Evolutionary conservation across 2,329 filamentous ascomycete species (phyloP), one percentile per base, ranked within the genome.

Genomic region (Hymenoscyphus albidus): DNA sequence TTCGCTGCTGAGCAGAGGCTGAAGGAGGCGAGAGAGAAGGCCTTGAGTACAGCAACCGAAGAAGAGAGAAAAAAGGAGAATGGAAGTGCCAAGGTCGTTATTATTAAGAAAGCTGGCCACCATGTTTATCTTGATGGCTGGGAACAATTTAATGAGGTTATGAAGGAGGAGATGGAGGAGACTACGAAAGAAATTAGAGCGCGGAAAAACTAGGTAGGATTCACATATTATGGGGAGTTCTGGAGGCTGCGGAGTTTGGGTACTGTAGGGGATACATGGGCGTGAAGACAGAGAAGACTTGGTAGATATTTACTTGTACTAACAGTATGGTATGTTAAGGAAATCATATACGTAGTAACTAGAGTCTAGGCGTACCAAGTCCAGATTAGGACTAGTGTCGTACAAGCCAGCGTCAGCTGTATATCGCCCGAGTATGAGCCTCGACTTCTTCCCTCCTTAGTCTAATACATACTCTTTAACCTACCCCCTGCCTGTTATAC

Each of bases 1-100:
- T 86, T 88, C 58, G 92, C 90, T 0, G 88, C 93, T 0, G 86
- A 90, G 73, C 86, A 93, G 77, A 93, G 90, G 76, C 83, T 98
- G 13, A 88, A 91, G 66, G 82, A 88, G 64, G 87, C 89, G 68
- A 85, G 84, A 68, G 78, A 79, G 32, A 84, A 85, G 59, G 81
- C 84, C 0, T 78, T 97, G 3, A 77, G 82, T 13, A 77, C 83
- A 27, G 90, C 84, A 27, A 88, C 84, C 0, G 80, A 83, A 1
- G 89, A 92, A 64, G 90, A 96, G 76, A 85, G 82, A 76, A 78
- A 80, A 65, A 79, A 78, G 3, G 94, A 97, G 74, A 90, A 91
- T 63, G 93, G 94, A 4, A 87, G 86, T 54, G 90, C 90, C 9
- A 95, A 91, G 78, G 93, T 98, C 0, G 77, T 94, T 5, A 82